phyloP scores from a whole-genome alignment of 495 filamentous ascomycete genomes.

The Aspergillus diversus region DNA sequence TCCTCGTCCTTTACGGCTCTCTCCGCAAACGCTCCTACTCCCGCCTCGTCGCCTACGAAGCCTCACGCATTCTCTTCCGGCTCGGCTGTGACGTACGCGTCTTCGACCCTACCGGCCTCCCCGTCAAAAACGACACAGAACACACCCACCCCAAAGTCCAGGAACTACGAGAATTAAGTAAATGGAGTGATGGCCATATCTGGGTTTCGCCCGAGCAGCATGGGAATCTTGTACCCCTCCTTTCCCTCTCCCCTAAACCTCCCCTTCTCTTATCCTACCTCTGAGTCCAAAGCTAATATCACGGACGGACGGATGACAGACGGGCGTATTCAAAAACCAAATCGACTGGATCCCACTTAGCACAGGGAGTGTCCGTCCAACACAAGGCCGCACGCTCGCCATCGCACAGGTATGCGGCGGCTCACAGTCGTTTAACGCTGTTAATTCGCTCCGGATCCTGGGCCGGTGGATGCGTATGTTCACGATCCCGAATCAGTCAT shows the following conservation, averaged over 20 bases:
- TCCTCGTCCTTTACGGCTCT: conserved; percentile 68
- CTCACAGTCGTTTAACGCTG: conserved; percentile 72
- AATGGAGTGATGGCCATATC: conserved; percentile 72
- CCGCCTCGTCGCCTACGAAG: conserved; percentile 62
- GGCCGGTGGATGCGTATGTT: conserved; percentile 84
- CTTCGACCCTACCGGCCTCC: conserved; percentile 62
- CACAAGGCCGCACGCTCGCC: conserved; percentile 68
- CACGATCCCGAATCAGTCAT: conserved; percentile 70
- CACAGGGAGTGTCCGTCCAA: conserved; percentile 66
- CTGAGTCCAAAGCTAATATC: conserved; percentile 2
- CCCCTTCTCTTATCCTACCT: not conserved
- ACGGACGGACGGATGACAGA: conserved; percentile 37
- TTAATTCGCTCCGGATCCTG: conserved; percentile 71
- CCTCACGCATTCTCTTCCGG: conserved; percentile 63
- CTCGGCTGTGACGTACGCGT: conserved; percentile 71
- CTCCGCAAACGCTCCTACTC: conserved; percentile 65
- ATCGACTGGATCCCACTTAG: conserved; percentile 75
- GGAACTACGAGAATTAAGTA: conserved; percentile 64
- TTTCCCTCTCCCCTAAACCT: not conserved
- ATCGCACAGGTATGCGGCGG: conserved; percentile 70
- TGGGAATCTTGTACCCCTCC: conserved; percentile 59
- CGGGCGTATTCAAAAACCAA: conserved; percentile 74
- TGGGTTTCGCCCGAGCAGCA: conserved; percentile 75
- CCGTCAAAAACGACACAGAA: conserved; percentile 65
- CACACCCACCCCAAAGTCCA: conserved; percentile 64